Base-by-base conservation (phyloP, 2,329 filamentous ascomycete genomes). In the Aurifilum marmelostoma region DNA sequence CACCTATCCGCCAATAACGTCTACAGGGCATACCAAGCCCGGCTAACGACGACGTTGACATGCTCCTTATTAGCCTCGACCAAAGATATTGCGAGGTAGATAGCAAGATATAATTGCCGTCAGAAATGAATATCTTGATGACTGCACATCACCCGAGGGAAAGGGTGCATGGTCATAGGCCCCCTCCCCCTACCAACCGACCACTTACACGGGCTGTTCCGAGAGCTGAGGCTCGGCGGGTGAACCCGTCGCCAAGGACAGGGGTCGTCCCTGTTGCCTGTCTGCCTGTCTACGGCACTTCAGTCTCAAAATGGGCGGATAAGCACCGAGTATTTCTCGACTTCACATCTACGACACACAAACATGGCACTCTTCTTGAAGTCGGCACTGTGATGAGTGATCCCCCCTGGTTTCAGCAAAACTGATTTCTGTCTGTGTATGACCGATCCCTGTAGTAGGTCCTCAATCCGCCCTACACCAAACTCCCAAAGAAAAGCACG, bases 181-280 rank as follows among this genome's bases (percentile, higher is more conserved):
- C 50, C 50, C 50, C 11, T 27, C 27, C 24, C n/a, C 34, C 34
- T 27, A 27, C 11, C 29, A 27, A 29, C 52, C 24, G 18, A 11
- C 18, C 32, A 29, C 24, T 29, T 56, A 56, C 52, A 56, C 24
- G 52, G 52, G 14, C 16, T n/a, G 27, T 32, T 14, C 41, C 39
- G 39, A 50, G 61, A n/a, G 8, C 43, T 47, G 43, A 47, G 61
- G 61, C 61, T 63, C 61, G 41, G 61, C 61, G 61, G 61, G 24
- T 63, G 41, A n/a, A 43, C 61, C 61, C 61, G 37, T 7, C 21
- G 8, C 24, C n/a, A 29, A 63, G 11, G 41, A 63, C 61, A 63
- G 61, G 61, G 61, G 18, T 47, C 6, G 7, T 61, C 34, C 9
- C 27, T 47, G 41, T 47, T 47, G 41, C 16, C 41, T 47, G 41